Conservation (phyloP, 768 basidiomycete species). For the Podaxis mareebaensis region DNA sequence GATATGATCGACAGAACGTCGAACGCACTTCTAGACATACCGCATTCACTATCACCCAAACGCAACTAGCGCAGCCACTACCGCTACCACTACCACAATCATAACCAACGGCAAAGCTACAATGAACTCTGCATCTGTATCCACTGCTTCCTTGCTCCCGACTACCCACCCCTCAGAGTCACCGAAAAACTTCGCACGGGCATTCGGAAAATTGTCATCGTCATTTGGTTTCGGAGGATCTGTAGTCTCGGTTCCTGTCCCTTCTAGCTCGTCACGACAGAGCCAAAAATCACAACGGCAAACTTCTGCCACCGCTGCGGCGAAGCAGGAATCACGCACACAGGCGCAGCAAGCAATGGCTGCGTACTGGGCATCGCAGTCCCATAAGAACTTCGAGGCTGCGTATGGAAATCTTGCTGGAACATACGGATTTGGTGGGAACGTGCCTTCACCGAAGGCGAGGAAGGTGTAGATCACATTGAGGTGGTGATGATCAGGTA, state of each 20-base stretch:
- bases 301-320: neutral
- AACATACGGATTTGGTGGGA: slow-evolving; percentile 12
- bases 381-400: slow-evolving; percentile 15
- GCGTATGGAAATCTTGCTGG: slow-evolving; percentile 9
- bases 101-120: neutral
- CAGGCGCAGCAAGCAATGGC: slow-evolving; percentile 5
- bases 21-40: neutral
- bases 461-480: slow-evolving; percentile 1
- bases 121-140: slow-evolving; percentile 7
- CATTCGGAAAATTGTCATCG: slow-evolving; percentile 13
- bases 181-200: slow-evolving; percentile 7
- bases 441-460: slow-evolving; percentile 5
- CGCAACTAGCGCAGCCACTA: neutral
- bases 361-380: slow-evolving; percentile 16
- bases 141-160: slow-evolving; percentile 11
- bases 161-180: neutral
- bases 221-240: slow-evolving; percentile 10
- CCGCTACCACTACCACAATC: neutral
- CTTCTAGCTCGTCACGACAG: neutral
- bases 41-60: neutral
- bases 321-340: neutral
- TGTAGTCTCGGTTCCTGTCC: neutral
- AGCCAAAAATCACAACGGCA: neutral
- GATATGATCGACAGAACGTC: neutral
- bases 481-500: neutral